Percentiles rank a stretch among this genome's conserved stretches.
Evolutionary conservation across 2,329 filamentous ascomycete species (phyloP).

Genomic region (Fusarium annulatum): DNA sequence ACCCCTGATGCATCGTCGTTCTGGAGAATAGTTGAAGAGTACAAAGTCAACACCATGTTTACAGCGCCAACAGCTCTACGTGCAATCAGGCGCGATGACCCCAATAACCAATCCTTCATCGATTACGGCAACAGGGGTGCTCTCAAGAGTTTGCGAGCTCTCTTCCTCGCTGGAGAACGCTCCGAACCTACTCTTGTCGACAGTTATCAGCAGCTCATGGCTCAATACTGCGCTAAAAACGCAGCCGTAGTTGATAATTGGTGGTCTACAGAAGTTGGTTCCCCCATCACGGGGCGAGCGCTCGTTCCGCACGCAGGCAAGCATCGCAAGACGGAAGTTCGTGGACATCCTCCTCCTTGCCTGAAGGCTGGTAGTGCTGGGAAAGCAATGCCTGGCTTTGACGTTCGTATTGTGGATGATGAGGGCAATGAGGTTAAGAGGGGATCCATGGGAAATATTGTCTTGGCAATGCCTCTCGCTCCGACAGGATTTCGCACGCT

Average conservation of each 20-base stretch:
- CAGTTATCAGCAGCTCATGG: constrained; percentile 81
- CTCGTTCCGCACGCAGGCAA: constrained; percentile 68
- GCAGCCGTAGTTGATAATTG: constrained; percentile 69
- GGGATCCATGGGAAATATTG: constrained; percentile 90
- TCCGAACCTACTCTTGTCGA: constrained; percentile 88
- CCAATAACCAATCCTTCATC: constrained; percentile 74
- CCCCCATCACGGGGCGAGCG: constrained; percentile 67
- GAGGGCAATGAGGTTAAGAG: constrained; percentile 75
- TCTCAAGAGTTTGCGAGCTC: constrained; percentile 74
- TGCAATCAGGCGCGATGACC: constrained; percentile 88
- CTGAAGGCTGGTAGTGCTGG: constrained; percentile 89
- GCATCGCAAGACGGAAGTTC: constrained; percentile 58
- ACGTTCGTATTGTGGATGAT: constrained; percentile 87
- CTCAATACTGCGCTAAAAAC: constrained; percentile 70
- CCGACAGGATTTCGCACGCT: constrained; percentile 88
- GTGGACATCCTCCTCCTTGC: constrained; percentile 56
- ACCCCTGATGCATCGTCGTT: constrained; percentile 89
- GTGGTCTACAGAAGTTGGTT: constrained; percentile 71
- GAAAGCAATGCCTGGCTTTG: constrained; percentile 91
- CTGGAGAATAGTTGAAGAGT: constrained; percentile 87
- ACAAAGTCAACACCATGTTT: constrained; percentile 85
- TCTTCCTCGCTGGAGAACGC: constrained; percentile 90
- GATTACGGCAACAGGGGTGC: constrained; percentile 74
- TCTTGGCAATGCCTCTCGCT: constrained; percentile 82
- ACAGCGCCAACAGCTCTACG: constrained; percentile 89